These are phyloP conservation scores for Lavandula angustifolia DNA, from an alignment of 257 asterid genomes.

Conservation along the genomic window DNA sequence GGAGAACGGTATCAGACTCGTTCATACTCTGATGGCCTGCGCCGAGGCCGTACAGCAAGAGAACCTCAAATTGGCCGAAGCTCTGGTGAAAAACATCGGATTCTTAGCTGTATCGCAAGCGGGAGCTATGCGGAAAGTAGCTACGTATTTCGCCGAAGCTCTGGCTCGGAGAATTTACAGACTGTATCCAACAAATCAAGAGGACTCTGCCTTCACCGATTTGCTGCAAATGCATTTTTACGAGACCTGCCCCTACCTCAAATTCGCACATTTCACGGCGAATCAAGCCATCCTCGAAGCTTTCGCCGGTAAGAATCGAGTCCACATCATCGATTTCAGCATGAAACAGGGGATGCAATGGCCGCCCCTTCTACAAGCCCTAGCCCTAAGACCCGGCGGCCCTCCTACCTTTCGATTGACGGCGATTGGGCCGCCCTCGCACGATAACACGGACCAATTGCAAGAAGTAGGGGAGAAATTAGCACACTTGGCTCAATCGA, in stretches of 20 bases:
- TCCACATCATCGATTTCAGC: slow-evolving; percentile 83
- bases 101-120: slow-evolving; percentile 73
- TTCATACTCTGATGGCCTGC: slow-evolving; percentile 79
- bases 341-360: slow-evolving; percentile 96
- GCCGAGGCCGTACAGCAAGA: slow-evolving; percentile 80
- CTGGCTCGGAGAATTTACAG: slow-evolving; percentile 67
- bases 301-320: slow-evolving; percentile 51
- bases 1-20: slow-evolving; percentile 78
- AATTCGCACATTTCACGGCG: slow-evolving; percentile 90
- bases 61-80: slow-evolving; percentile 64
- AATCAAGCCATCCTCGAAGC: slow-evolving; percentile 90
- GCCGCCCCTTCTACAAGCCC: slow-evolving; percentile 84
- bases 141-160: slow-evolving; percentile 80
- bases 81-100: slow-evolving; percentile 64
- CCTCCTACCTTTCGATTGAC: slow-evolving; percentile 77
- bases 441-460: slow-evolving; percentile 64
- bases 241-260: slow-evolving; percentile 81
- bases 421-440: slow-evolving; percentile 76
- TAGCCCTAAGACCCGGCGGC: slow-evolving; percentile 78
- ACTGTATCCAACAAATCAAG: slow-evolving; percentile 44
- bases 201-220: slow-evolving; percentile 61
- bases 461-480: slow-evolving; percentile 74
- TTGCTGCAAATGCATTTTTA: slow-evolving; percentile 80
- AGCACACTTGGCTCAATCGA: slow-evolving; percentile 62
- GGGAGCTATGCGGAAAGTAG: slow-evolving; percentile 88